These are phyloP conservation scores for Suhomyces kunorum DNA, from an alignment of 1,139 yeast species.

Conservation along the genomic window DNA sequence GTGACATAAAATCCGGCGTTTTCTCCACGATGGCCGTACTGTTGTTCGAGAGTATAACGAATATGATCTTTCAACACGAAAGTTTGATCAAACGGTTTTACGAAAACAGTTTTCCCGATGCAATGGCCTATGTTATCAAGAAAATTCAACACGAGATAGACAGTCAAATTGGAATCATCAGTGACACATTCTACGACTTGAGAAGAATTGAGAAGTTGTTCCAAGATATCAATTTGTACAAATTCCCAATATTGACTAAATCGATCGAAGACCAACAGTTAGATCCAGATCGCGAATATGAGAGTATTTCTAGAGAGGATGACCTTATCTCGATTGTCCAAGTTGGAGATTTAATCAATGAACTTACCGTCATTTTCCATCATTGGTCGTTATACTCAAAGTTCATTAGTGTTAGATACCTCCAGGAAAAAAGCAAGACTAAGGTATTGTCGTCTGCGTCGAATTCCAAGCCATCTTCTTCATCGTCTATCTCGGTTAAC, in stretches of 20 bases:
- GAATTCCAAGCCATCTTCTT: constrained; percentile 1
- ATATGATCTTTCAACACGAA: constrained; percentile 83
- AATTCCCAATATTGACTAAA: constrained; percentile 50
- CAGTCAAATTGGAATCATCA: constrained; percentile 81
- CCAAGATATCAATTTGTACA: constrained; percentile 58
- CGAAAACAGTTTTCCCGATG: constrained; percentile 50
- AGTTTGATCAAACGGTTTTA: constrained; percentile 74
- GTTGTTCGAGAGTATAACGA: constrained; percentile 81
- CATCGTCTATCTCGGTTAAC: constrained; percentile 2
- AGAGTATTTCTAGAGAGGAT: constrained; percentile 20
- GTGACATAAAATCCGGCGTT: constrained; percentile 42
- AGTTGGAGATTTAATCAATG: constrained; percentile 61
- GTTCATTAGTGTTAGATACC: constrained; percentile 64
- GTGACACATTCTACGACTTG: constrained; percentile 83
- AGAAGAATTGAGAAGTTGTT: constrained; percentile 59
- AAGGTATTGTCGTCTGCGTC: neutral
- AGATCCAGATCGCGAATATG: constrained; percentile 5
- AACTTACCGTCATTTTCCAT: constrained; percentile 73
- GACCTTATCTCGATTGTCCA: constrained; percentile 49
- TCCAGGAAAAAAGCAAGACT: constrained; percentile 8
- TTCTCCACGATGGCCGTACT: constrained; percentile 73
- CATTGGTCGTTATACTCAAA: constrained; percentile 85
- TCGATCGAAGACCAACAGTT: constrained; percentile 20
- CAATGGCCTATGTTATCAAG: constrained; percentile 67
- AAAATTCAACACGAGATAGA: constrained; percentile 86